These are phyloP conservation scores for Bonia amplexicaulis DNA, from an alignment of 176 grass and related monocot species.

Conservation along the genomic window DNA sequence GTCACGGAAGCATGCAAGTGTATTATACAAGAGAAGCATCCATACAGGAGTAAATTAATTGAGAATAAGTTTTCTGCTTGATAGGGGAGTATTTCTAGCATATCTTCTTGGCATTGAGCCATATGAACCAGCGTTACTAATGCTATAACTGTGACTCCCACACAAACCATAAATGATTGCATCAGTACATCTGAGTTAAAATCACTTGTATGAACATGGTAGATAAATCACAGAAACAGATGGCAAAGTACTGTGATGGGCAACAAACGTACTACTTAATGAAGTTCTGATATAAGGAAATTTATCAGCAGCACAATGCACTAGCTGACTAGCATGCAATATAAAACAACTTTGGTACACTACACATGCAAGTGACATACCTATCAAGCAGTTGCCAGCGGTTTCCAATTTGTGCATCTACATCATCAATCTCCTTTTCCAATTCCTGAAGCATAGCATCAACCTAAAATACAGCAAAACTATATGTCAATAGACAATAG, in stretches of 20 bases:
- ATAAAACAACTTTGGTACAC: background rate
- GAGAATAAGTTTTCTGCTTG: background rate
- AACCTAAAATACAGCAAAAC: slow-evolving; percentile 58
- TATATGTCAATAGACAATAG: slow-evolving; percentile 19
- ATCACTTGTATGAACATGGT: slow-evolving; percentile 5
- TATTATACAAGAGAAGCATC: background rate
- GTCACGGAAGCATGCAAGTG: background rate
- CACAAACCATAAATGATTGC: background rate
- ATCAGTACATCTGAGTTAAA: background rate
- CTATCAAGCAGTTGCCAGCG: slow-evolving; percentile 95
- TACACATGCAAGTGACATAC: slow-evolving; percentile 36
- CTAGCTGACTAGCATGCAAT: slow-evolving; percentile 1
- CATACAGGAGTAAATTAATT: background rate
- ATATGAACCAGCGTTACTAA: background rate
- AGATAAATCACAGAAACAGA: slow-evolving; percentile 17
- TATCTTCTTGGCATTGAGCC: background rate
- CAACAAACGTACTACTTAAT: background rate
- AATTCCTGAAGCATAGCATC: slow-evolving; percentile 91
- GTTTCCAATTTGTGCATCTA: slow-evolving; percentile 92
- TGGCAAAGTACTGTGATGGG: background rate
- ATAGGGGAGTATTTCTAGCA: background rate
- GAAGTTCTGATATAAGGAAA: background rate
- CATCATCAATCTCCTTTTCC: slow-evolving; percentile 97
- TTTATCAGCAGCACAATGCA: slow-evolving; percentile 9
- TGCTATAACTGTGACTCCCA: background rate